These are phyloP conservation scores for Copromyces sp. DNA, from an alignment of 495 filamentous ascomycete genomes.

Conservation along the genomic window DNA sequence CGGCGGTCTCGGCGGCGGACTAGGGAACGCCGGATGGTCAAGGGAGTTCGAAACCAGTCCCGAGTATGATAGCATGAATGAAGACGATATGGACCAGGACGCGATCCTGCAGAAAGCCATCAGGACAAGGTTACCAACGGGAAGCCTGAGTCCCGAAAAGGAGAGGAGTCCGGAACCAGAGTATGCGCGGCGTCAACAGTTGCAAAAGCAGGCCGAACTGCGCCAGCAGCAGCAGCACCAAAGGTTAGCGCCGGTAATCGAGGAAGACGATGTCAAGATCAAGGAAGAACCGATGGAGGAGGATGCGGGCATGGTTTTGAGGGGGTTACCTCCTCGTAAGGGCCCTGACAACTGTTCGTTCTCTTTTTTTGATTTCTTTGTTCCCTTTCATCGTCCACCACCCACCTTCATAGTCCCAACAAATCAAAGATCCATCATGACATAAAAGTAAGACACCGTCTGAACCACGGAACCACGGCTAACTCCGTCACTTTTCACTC, in stretches of 20 bases:
- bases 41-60: slow-evolving; percentile 17
- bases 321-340: slow-evolving; percentile 4
- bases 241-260: not conserved
- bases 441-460: not conserved
- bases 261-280: slow-evolving; percentile 12
- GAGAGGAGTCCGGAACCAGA: slow-evolving; percentile 37
- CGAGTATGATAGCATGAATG: slow-evolving; percentile 25
- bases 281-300: slow-evolving; percentile 24
- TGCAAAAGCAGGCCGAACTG: slow-evolving; percentile 10
- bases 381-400: not conserved
- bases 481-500: slow-evolving; percentile 10
- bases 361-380: slow-evolving; percentile 15
- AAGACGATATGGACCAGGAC: slow-evolving; percentile 12
- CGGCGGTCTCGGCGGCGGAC: slow-evolving; percentile 4
- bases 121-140: slow-evolving; percentile 41
- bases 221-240: slow-evolving; percentile 5
- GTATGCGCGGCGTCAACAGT: slow-evolving; percentile 16
- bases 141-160: slow-evolving; percentile 42
- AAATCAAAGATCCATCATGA: not conserved
- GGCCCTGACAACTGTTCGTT: slow-evolving; percentile 29
- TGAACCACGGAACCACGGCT: slow-evolving; percentile 7
- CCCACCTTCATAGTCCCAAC: not conserved
- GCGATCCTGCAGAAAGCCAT: slow-evolving; percentile 39
- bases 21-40: slow-evolving; percentile 2
- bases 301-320: slow-evolving; percentile 1